Evolutionary conservation across 306 rosid species (phyloP), one percentile per base, ranked within the genome.

Genomic region (Vigna radiata): DNA sequence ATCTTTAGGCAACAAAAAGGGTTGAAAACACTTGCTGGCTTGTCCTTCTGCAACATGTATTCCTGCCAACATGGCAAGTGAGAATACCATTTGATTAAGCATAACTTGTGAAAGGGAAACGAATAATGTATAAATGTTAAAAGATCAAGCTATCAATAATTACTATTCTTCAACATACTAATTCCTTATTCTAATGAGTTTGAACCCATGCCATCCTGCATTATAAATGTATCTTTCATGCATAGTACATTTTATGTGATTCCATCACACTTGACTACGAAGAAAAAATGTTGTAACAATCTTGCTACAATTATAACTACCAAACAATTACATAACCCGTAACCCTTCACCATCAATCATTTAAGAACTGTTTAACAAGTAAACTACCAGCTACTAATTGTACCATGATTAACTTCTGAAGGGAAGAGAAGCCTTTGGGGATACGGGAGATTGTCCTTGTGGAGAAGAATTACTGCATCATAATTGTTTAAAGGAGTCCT

Each of bases 351-450:
- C 66, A 70, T 18, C 37, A 23, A 61, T 58, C 25, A 67, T 46
- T 7, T 6, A 23, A 47, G 33, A 29, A 29, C 14, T 7, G 19
- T 43, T 43, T 46, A 67, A 23, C 14, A 67, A 21, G 73, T 15
- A 68, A 68, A 68, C 37, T 66, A 66, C 7, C 15, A 21, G 61
- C 66, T 44, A 76, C 7, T 44, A 66, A 77, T 17, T n/a, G 65
- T 90, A 95, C 97, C 99, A 18, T 71, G 86, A 72, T 75, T 79
- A 59, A 88, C 87, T 81, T 90, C 93, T 4, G 99, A 89, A 18
- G 97, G 82, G 84, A 95, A 95, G 76, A 95, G 97, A 79, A 92
- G 97, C 49, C 92, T 94, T 46, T 86, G 96, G 41, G 99, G 97
- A 83, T 90, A 86, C 23, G 97, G 82, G 76, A 95, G 89, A 81